Evolutionary conservation across 2,329 filamentous ascomycete genomes (phyloP).

Genomic region (Colletotrichum sublineola): DNA sequence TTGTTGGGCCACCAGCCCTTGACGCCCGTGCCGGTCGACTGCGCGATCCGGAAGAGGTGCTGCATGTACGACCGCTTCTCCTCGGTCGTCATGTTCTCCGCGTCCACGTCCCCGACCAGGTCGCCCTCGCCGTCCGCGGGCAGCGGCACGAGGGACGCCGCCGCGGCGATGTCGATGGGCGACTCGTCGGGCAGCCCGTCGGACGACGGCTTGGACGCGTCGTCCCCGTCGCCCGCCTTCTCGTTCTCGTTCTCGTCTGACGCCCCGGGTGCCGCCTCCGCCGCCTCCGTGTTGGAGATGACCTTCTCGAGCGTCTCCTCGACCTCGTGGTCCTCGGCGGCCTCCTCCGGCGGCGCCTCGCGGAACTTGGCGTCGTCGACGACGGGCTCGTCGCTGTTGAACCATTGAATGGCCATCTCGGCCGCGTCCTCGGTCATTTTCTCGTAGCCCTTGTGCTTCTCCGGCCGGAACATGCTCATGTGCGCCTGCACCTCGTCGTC

Average conservation of each 20-base stretch:
- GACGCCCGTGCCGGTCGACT: slow-evolving; percentile 61
- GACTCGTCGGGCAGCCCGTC: slow-evolving; percentile 55
- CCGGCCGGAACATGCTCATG: slow-evolving; percentile 73
- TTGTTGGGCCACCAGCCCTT: slow-evolving; percentile 63
- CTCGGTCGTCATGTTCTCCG: slow-evolving; percentile 52
- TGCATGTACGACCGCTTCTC: slow-evolving; percentile 60
- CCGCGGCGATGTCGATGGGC: slow-evolving; percentile 66
- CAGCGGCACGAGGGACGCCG: slow-evolving; percentile 63
- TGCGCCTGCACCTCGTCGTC: slow-evolving; percentile 82
- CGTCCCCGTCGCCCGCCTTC: slow-evolving; percentile 37
- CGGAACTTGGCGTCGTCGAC: slow-evolving; percentile 62
- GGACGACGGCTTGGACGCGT: slow-evolving; percentile 17
- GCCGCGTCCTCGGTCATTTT: slow-evolving; percentile 72
- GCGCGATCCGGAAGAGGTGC: slow-evolving; percentile 63
- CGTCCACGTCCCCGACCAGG: slow-evolving; percentile 48
- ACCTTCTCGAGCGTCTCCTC: slow-evolving; percentile 51
- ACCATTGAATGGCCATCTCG: slow-evolving; percentile 70
- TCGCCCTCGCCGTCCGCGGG: slow-evolving; percentile 58
- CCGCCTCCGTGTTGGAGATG: slow-evolving; percentile 43
- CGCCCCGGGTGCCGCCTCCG: slow-evolving; percentile 38
- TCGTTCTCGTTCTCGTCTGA: slow-evolving; percentile 37
- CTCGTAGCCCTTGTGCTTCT: slow-evolving; percentile 74
- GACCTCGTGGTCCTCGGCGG: slow-evolving; percentile 47
- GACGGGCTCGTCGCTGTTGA: slow-evolving; percentile 59
- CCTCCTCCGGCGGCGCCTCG: slow-evolving; percentile 55